Percentiles rank a stretch among this genome's conserved stretches.
Conservation (phyloP, 306 rosid species). For the Pterocarpus santalinus region DNA sequence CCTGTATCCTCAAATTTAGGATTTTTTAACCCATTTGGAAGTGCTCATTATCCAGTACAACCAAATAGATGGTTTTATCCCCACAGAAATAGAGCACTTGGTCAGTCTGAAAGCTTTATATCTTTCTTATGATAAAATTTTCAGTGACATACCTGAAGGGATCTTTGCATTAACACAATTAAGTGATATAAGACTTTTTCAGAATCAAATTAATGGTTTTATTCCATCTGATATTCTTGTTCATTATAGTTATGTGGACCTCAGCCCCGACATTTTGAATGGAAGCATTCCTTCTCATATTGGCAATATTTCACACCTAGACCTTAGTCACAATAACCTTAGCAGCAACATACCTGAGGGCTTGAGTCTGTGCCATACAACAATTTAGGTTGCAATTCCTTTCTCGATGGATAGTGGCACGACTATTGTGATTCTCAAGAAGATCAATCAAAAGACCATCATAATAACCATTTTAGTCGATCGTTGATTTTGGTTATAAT, state of each 20-base stretch:
- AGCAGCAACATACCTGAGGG: constrained; percentile 1
- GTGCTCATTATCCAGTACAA: neutral
- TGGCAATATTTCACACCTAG: neutral
- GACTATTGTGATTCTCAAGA: neutral
- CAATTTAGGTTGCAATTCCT: constrained; percentile 23
- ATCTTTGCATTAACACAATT: neutral
- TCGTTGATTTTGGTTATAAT: neutral
- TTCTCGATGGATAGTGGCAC: neutral
- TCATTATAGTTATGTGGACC: neutral
- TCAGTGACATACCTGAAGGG: constrained; percentile 4
- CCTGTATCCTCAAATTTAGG: neutral
- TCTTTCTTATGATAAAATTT: neutral
- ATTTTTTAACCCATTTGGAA: neutral
- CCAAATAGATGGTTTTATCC: neutral
- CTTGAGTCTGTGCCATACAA: neutral
- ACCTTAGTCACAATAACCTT: constrained; percentile 32
- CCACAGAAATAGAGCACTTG: neutral
- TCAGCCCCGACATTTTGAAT: constrained; percentile 25
- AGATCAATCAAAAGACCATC: neutral
- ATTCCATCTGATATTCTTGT: neutral
- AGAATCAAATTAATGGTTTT: neutral
- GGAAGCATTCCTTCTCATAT: constrained; percentile 36
- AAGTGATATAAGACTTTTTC: neutral
- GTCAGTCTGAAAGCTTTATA: constrained; percentile 1
- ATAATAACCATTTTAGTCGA: too few species aligned